Evolutionary conservation across 2,329 filamentous ascomycete genomes (phyloP), one percentile per base, ranked within the genome.

Genomic region (Bimuria novae-zelandiae): DNA sequence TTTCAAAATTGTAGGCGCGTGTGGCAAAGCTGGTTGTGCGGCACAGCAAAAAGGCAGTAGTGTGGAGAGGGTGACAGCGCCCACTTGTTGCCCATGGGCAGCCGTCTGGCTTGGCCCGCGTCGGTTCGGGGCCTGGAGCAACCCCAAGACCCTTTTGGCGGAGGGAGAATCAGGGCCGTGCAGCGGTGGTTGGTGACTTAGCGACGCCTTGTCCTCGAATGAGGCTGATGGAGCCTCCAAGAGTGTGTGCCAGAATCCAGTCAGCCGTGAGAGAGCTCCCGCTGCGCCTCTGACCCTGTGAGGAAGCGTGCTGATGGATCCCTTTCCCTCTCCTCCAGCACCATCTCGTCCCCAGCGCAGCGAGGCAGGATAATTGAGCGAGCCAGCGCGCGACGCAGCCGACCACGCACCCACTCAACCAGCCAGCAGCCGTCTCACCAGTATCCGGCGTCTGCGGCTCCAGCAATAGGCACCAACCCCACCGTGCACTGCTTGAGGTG

Each of bases 141-240:
- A 22, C 41, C 41, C 41, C 41, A 33, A 21, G 39, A 27, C 39
- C 39, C 23, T 41, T 41, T 21, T 41, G 23, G 39, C 39, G 39
- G 22, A n/a, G 39, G 27, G 23, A 27, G 39, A 27, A 21, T 14
- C 22, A 21, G 19, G 36, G 36, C 36, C 36, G 33, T 36, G 33
- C 33, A 36, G 14, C 30, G 30, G 30, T n/a, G 30, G 30, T n/a
- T 33, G 30, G 30, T n/a, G 35, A 16, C 21, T n/a, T 47, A 37
- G 44, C 40, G 48, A 44, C 40, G 48, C 37, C 37, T 30, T 35
- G 36, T 32, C 36, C 23, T 12, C 45, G 45, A 44, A 40, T 54
- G 51, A 50, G 51, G 51, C 51, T 50, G 37, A 49, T 43, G 43
- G 30, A 48, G 35, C 42, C 35, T 23, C 44, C 22, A 41, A 17